Evolutionary conservation across 1,284 basidiomycete species (phyloP).

Genomic region (Apiotrichum siamense): DNA sequence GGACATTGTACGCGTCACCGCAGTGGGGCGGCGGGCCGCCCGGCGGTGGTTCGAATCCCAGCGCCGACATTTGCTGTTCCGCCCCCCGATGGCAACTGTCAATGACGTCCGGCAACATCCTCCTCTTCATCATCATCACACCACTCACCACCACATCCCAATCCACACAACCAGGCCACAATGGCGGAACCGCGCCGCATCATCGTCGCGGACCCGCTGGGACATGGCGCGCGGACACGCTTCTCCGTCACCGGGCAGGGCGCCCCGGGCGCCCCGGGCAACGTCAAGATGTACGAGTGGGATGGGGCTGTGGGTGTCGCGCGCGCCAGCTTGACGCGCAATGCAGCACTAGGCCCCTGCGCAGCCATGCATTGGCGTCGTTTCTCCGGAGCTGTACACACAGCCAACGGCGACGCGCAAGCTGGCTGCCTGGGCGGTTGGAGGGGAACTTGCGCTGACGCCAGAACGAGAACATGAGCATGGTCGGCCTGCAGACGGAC

Average conservation of each 20-base stretch:
- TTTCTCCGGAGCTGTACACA: too few relatives aligned
- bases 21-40: too few relatives aligned
- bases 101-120: not conserved
- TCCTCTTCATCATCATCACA: not conserved
- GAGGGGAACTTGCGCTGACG: slow-evolving; percentile 7
- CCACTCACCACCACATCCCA: not conserved
- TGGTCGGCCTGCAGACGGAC: slow-evolving; percentile 41
- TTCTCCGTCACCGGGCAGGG: slow-evolving; percentile 42
- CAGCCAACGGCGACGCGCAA: too few relatives aligned
- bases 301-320: slow-evolving; percentile 28
- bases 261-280: slow-evolving; percentile 29
- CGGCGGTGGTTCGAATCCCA: too few relatives aligned
- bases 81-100: too few relatives aligned
- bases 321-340: too few relatives aligned
- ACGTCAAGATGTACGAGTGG: slow-evolving; percentile 44
- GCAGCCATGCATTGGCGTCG: not conserved
- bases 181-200: slow-evolving; percentile 30
- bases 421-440: too few relatives aligned
- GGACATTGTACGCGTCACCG: too few relatives aligned
- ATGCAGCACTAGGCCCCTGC: too few relatives aligned
- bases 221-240: slow-evolving; percentile 13
- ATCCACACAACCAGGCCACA: not conserved
- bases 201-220: slow-evolving; percentile 34
- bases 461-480: slow-evolving; percentile 32
- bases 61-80: too few relatives aligned